A percentile compares a stretch with the other conserved stretches of the same genome.
phyloP scores from a whole-genome alignment of 1,284 basidiomycete genomes.

The Leccinum cinnamomeum region DNA sequence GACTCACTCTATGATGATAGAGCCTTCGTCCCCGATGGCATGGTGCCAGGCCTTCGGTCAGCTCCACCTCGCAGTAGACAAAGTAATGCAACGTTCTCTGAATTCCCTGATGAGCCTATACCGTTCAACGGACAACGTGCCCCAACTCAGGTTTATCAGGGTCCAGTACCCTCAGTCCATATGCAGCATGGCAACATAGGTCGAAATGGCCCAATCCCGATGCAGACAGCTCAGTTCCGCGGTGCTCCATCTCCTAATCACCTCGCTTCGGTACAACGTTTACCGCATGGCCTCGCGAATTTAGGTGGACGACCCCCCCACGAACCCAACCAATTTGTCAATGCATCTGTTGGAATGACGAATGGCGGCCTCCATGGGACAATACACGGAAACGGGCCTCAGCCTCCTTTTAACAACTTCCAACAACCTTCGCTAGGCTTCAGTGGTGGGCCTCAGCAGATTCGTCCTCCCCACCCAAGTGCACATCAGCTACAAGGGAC shows the following conservation, averaged over 20 bases:
- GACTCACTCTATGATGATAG: constrained; percentile 75
- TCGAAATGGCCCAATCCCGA: constrained; percentile 53
- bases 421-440: constrained; percentile 44
- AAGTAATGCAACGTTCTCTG: constrained; percentile 53
- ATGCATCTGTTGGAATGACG: constrained; percentile 47
- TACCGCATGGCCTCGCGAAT: constrained; percentile 82
- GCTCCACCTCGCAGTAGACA: constrained; percentile 62
- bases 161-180: constrained; percentile 49
- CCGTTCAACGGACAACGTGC: constrained; percentile 60
- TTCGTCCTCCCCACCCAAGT: constrained; percentile 50
- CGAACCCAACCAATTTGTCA: constrained; percentile 67
- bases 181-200: constrained; percentile 48
- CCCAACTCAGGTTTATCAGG: constrained; percentile 54
- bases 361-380: constrained; percentile 46
- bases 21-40: constrained; percentile 76
- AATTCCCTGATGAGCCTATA: constrained; percentile 59
- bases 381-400: constrained; percentile 48
- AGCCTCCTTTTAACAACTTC: constrained; percentile 55
- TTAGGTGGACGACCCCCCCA: constrained; percentile 77
- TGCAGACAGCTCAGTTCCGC: constrained; percentile 66
- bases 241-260: constrained; percentile 65
- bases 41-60: constrained; percentile 78
- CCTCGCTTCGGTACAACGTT: constrained; percentile 53
- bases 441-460: constrained; percentile 48
- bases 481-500: constrained; percentile 51